Evolutionary conservation across 805 yeast species (phyloP).

Genomic region (Myxozyma neglecta): DNA sequence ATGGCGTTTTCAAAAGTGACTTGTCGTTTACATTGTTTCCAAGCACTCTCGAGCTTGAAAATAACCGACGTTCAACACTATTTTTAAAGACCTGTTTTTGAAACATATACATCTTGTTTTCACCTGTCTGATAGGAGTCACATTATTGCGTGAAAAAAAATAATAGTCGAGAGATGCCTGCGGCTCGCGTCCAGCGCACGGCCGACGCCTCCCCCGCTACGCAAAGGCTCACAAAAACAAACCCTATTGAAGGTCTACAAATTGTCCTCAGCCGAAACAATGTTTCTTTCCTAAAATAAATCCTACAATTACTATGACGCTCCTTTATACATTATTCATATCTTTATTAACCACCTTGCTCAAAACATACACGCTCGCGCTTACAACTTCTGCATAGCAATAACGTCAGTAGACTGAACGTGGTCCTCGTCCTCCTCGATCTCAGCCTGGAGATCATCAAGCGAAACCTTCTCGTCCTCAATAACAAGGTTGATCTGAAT

Average conservation of each 20-base stretch:
- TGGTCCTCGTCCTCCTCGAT: constrained; percentile 96
- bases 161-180: neutral
- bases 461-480: constrained; percentile 93
- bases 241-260: neutral
- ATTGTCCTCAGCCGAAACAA: too few relatives aligned
- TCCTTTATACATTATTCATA: neutral
- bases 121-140: too few relatives aligned
- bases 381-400: constrained; percentile 33
- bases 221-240: neutral
- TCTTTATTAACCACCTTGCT: neutral
- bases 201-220: constrained; percentile 11
- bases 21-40: neutral
- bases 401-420: constrained; percentile 98
- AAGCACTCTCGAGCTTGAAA: neutral
- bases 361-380: neutral
- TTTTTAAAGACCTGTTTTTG: too few relatives aligned
- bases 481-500: constrained; percentile 97
- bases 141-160: neutral
- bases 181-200: constrained; percentile 5
- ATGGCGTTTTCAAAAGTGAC: constrained; percentile 56
- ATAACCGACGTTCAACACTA: neutral
- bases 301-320: neutral
- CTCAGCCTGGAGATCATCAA: constrained; percentile 73
- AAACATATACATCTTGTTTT: neutral
- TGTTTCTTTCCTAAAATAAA: too few relatives aligned